phyloP scores from a whole-genome alignment of 192 early-diverging fungal species.

The Coemansia sp. region DNA sequence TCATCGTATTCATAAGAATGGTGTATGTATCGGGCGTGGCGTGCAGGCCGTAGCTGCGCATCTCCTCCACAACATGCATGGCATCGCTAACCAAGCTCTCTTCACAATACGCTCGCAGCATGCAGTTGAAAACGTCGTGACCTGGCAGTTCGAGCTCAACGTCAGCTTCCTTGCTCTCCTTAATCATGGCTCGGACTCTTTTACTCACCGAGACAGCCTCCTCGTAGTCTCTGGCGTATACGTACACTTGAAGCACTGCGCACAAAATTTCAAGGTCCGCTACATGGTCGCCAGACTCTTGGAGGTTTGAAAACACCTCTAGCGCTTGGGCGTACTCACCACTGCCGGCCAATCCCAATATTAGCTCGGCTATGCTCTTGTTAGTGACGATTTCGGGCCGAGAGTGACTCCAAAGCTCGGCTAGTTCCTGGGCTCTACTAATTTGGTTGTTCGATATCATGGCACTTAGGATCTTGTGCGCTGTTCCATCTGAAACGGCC shows the following conservation, averaged over 20 bases:
- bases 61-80: conserved; percentile 46
- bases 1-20: conserved; percentile 31
- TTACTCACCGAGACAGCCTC: conserved; percentile 51
- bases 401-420: conserved; percentile 20
- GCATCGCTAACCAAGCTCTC: conserved; percentile 31
- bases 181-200: conserved; percentile 35
- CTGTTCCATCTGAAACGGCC: conserved; percentile 23
- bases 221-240: conserved; percentile 35
- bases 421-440: conserved; percentile 27
- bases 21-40: conserved; percentile 41
- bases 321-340: conserved; percentile 29
- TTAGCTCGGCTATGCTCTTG: conserved; percentile 24
- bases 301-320: conserved; percentile 29
- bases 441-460: conserved; percentile 25
- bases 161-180: neutral
- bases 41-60: conserved; percentile 36
- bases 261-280: conserved; percentile 21
- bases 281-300: conserved; percentile 21
- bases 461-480: conserved; percentile 23
- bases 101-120: conserved; percentile 44
- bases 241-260: conserved; percentile 44
- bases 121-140: conserved; percentile 25
- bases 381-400: conserved; percentile 24
- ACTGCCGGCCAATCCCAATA: conserved; percentile 15
- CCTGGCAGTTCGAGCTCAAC: conserved; percentile 5